phyloP scores from a whole-genome alignment of 495 filamentous ascomycete genomes.

The Hypoxylon fragiforme region DNA sequence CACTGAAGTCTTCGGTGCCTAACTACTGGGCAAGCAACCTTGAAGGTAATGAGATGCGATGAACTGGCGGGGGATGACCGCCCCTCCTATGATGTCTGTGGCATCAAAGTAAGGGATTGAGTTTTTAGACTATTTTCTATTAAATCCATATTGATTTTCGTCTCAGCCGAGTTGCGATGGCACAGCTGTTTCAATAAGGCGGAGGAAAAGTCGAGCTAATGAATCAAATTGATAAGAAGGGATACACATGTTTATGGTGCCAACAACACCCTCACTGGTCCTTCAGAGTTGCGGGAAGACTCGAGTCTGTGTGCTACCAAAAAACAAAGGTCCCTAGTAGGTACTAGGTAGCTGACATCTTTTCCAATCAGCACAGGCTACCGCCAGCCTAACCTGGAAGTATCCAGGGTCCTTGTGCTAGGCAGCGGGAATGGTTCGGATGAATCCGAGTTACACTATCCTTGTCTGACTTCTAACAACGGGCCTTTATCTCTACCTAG shows the following conservation, averaged over 20 bases:
- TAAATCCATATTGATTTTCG: neutral
- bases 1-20: no score
- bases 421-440: neutral
- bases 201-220: neutral
- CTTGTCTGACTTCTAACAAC: neutral
- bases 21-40: no score
- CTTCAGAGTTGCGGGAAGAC: no score
- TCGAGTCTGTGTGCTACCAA: neutral
- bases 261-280: no score
- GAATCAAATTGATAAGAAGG: neutral
- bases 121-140: neutral
- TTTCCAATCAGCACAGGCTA: no score
- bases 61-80: no score
- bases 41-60: no score
- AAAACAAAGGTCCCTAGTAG: neutral
- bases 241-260: no score
- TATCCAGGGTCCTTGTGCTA: neutral
- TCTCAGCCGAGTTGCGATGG: neutral
- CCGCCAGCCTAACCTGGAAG: no score
- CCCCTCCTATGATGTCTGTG: neutral
- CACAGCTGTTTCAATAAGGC: neutral
- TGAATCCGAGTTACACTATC: neutral
- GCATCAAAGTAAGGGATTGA: neutral
- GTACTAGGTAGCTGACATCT: no score
- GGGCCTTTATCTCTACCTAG: neutral